phyloP scores from a whole-genome alignment of 2,329 filamentous ascomycete genomes.

The Colletotrichum cereale region DNA sequence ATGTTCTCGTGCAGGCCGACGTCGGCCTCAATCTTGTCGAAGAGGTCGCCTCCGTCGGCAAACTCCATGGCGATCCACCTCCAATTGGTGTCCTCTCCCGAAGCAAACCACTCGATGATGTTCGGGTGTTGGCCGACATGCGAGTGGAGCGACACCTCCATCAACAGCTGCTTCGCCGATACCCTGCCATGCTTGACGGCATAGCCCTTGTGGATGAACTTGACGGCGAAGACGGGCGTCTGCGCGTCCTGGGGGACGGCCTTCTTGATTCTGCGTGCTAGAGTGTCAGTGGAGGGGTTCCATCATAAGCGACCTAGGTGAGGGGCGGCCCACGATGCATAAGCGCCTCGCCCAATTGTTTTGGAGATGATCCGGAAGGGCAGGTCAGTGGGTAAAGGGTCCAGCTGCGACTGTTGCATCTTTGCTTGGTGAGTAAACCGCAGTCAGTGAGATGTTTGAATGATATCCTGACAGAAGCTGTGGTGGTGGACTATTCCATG shows the following conservation, averaged over 20 bases:
- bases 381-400: slow-evolving; percentile 84
- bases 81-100: slow-evolving; percentile 88
- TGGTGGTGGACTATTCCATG: slow-evolving; percentile 27
- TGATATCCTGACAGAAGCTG: slow-evolving; percentile 11
- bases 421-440: slow-evolving; percentile 26
- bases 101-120: slow-evolving; percentile 92
- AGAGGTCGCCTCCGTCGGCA: slow-evolving; percentile 94
- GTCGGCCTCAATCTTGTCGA: slow-evolving; percentile 99
- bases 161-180: slow-evolving; percentile 87
- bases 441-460: slow-evolving; percentile 19
- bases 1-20: slow-evolving; percentile 95
- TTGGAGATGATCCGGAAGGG: slow-evolving; percentile 96
- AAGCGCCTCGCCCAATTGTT: slow-evolving; percentile 95
- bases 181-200: slow-evolving; percentile 90
- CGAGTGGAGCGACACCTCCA: slow-evolving; percentile 92
- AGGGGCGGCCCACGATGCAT: slow-evolving; percentile 81
- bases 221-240: slow-evolving; percentile 91
- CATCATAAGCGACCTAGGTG: slow-evolving; percentile 3
- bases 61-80: slow-evolving; percentile 99
- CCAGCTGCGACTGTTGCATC: slow-evolving; percentile 85
- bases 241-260: slow-evolving; percentile 79
- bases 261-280: slow-evolving; percentile 82
- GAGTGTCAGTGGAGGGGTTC: slow-evolving; percentile 28
- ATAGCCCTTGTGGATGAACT: slow-evolving; percentile 98
- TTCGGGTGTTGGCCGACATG: slow-evolving; percentile 92